phyloP scores from a whole-genome alignment of 2,329 filamentous ascomycete species.

The Cercospora zeae-maydis region DNA sequence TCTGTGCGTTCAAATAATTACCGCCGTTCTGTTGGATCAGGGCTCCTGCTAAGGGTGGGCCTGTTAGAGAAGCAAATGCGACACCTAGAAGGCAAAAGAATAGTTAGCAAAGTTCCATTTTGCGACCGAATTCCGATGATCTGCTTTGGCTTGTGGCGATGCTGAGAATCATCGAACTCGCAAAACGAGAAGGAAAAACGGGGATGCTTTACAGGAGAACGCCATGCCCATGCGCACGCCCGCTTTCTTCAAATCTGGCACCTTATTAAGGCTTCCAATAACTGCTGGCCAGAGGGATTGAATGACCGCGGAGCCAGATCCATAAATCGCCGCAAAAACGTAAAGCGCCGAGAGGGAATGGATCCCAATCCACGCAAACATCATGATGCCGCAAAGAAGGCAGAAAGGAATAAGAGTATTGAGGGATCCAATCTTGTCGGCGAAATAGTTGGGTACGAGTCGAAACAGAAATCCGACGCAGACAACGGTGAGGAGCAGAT shows the following conservation, averaged over 20 bases:
- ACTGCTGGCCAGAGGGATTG: constrained; percentile 47
- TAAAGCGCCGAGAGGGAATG: constrained; percentile 38
- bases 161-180: too few species aligned
- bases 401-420: constrained; percentile 55
- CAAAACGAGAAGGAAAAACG: too few species aligned
- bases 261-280: constrained; percentile 39
- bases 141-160: too few species aligned
- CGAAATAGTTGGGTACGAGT: constrained; percentile 51
- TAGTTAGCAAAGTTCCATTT: too few species aligned
- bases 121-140: too few species aligned
- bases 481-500: constrained; percentile 57
- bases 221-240: constrained; percentile 50
- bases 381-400: constrained; percentile 45
- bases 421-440: constrained; percentile 54
- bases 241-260: constrained; percentile 46
- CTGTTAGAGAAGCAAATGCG: constrained; percentile 42
- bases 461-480: constrained; percentile 56
- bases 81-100: too few species aligned
- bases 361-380: constrained; percentile 58
- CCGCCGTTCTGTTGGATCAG: constrained; percentile 43
- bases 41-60: constrained; percentile 48
- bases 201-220: constrained; percentile 32
- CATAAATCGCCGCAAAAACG: constrained; percentile 46
- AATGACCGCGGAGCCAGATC: constrained; percentile 44
- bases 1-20: constrained; percentile 44